Percentiles rank a stretch among this genome's conserved stretches.
These are phyloP conservation scores for Pythium diclinum DNA, from an alignment of 352 stramenopile species.

Conservation along the genomic window DNA sequence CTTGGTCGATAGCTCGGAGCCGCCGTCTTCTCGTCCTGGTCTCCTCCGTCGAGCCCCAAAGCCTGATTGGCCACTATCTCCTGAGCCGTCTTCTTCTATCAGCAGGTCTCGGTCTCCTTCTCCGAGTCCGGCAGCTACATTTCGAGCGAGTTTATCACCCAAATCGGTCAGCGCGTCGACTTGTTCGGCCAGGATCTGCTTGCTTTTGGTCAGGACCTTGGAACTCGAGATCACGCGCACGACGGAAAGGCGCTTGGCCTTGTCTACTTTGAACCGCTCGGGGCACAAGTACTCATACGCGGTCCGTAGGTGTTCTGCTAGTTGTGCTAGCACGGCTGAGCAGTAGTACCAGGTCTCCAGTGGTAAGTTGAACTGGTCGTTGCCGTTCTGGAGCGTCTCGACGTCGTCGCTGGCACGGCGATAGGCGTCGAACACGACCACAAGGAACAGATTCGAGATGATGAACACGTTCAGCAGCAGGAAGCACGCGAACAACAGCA, in stretches of 20 bases:
- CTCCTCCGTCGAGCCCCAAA: background rate
- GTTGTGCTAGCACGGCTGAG: slow-evolving; percentile 6
- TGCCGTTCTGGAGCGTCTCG: slow-evolving; percentile 19
- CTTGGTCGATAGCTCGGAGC: slow-evolving; percentile 27
- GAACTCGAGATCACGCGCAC: slow-evolving; percentile 28
- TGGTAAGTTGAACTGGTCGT: slow-evolving; percentile 29
- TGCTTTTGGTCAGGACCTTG: slow-evolving; percentile 17
- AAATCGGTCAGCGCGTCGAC: slow-evolving; percentile 24
- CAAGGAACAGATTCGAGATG: slow-evolving; percentile 45
- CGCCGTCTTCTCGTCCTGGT: background rate
- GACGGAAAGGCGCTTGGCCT: slow-evolving; percentile 21
- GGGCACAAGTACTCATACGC: background rate
- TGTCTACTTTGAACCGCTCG: background rate
- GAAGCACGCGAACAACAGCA: slow-evolving; percentile 40
- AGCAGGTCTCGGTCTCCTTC: slow-evolving; percentile 4
- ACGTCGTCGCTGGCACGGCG: slow-evolving; percentile 31
- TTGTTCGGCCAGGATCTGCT: slow-evolving; percentile 21
- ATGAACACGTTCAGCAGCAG: slow-evolving; percentile 43
- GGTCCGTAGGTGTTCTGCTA: background rate
- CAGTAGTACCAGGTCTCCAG: slow-evolving; percentile 27
- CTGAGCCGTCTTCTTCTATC: background rate
- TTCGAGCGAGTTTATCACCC: slow-evolving; percentile 25
- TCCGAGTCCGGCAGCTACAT: slow-evolving; percentile 19
- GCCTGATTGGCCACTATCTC: background rate
- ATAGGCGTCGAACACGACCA: slow-evolving; percentile 44